Evolutionary conservation across 441 rosid genomes (phyloP).

Genomic region (Brassica hybrid): DNA sequence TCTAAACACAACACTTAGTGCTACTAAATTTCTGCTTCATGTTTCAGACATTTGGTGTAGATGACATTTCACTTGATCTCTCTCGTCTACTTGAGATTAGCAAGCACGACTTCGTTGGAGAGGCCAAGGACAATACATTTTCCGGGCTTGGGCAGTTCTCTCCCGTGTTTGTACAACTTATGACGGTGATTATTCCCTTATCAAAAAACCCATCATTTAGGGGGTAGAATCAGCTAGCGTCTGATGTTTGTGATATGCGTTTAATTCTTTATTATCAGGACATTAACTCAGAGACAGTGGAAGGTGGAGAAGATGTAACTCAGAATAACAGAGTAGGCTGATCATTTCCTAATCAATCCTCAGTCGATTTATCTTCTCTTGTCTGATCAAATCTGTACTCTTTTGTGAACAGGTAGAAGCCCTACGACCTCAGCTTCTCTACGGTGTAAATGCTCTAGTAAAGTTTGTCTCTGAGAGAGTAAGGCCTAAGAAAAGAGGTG

Average conservation of each 20-base stretch:
- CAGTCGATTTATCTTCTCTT: slow-evolving; percentile 32
- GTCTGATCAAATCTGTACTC: neutral
- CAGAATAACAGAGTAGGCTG: slow-evolving; percentile 59
- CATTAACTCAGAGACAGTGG: no score
- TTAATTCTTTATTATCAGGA: no score
- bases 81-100: slow-evolving; percentile 83
- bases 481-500: slow-evolving; percentile 84
- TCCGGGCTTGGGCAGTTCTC: no score
- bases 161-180: no score
- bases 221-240: no score
- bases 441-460: slow-evolving; percentile 71
- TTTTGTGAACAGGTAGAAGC: slow-evolving; percentile 52
- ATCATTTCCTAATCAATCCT: slow-evolving; percentile 57
- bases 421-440: slow-evolving; percentile 67
- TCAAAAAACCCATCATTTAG: no score
- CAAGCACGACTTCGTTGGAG: slow-evolving; percentile 18
- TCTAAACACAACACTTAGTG: neutral
- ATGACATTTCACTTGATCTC: slow-evolving; percentile 81
- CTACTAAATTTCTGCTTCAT: slow-evolving; percentile 14
- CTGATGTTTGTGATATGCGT: no score
- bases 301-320: no score
- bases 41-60: slow-evolving; percentile 76
- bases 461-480: slow-evolving; percentile 86
- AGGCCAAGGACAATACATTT: no score
- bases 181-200: no score